Evolutionary conservation across 768 basidiomycete species (phyloP), one percentile per base, ranked within the genome.

Genomic region (Guyanaporus albipodus): DNA sequence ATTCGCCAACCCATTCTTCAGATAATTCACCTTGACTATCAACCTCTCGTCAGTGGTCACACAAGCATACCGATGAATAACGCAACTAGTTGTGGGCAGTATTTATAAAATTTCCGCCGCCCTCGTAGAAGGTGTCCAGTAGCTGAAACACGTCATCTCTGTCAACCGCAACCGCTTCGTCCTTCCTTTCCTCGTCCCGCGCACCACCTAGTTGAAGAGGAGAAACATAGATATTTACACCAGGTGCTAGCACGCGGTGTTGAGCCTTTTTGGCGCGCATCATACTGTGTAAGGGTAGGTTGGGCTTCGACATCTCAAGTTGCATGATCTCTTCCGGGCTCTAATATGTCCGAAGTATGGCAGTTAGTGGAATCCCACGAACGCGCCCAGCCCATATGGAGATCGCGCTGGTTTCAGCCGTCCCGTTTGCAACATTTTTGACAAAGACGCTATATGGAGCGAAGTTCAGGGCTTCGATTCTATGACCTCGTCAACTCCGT

Each of bases 31-130:
- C 41, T 22, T 32, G 41, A 11, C 41, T 42, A 29, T 12, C 34
- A 11, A 26, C n/a, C n/a, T n/a, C n/a, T n/a, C n/a, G n/a, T n/a
- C n/a, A n/a, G n/a, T n/a, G n/a, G n/a, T n/a, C n/a, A n/a, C n/a
- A n/a, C n/a, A n/a, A n/a, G n/a, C n/a, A n/a, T n/a, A n/a, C n/a
- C n/a, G n/a, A n/a, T n/a, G n/a, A n/a, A n/a, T 12, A 14, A 43
- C 22, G 12, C 42, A 43, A 43, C 37, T 12, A 39, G n/a, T 45
- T 18, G 21, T 14, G n/a, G 8, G 38, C 22, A 5, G 36, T 46
- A 18, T 46, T 38, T 11, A 46, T 40, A 15, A 46, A 46, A 18
- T 38, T 45, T 4, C 44, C 44, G 8, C 44, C 44, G 15, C 35
- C 44, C 23, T 37, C 35, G 18, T 31, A 31, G 21, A 38, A 45